Base-by-base conservation (phyloP, 2,329 filamentous ascomycete species). In the Botryotinia globosa region DNA sequence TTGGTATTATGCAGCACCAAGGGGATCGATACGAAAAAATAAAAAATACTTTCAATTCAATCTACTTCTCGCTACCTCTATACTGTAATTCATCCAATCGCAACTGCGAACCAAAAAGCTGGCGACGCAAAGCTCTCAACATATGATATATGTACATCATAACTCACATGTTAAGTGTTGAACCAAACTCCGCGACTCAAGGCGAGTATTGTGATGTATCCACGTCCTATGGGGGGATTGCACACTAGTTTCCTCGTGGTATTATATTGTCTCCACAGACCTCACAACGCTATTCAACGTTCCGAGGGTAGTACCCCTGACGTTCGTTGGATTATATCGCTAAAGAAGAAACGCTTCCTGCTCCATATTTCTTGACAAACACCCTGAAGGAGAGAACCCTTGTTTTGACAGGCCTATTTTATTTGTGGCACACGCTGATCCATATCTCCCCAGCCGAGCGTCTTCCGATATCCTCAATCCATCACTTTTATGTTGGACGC, bases 371-470 rank as follows among this genome's bases (percentile, higher is more conserved):
- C 70, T 72, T 67, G 42, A 65, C 62, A 72, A 61, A 72, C 32
- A 72, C 56, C 70, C 62, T 68, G 62, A 72, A 68, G 59, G 70
- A 25, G 58, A 51, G 20, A 73, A 42, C 72, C 72, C 39, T 73
- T 61, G 63, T 48, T 37, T 70, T 65, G 58, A 73, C 66, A 72
- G 62, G 70, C 63, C 39, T 72, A n/a, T 71, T 65, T 29, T 73
- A 73, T 72, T 65, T 71, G 69, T 72, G 42, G 72, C 48, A 73
- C 59, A 66, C 45, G 72, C 72, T 73, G 62, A 73, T 72, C 72
- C 62, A 51, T 69, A 72, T 64, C 72, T 71, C 72, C 69, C 69
- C 68, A 73, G 72, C 62, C 68, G 61, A 72, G 62, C 72, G 62
- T 44, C 56, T 67, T 66, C 51, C 42, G 63, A 56, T 42, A 65